Evolutionary conservation across 192 early-diverging fungal species (phyloP).

Genomic region (Podila epicladia): DNA sequence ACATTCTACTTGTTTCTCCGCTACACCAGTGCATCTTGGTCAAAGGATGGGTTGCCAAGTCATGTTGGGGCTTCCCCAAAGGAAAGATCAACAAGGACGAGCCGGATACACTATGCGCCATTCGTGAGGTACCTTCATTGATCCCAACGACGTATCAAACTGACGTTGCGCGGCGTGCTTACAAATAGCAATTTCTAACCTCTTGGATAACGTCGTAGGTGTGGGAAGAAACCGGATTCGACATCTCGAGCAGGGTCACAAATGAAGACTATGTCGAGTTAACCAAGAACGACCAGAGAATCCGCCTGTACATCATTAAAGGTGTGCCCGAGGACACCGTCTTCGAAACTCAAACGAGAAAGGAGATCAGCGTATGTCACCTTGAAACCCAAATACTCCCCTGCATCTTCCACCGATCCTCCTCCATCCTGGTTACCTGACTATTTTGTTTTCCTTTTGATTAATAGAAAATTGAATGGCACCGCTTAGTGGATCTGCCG

Average conservation of each 20-base stretch:
- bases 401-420: neutral
- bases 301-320: constrained; percentile 90
- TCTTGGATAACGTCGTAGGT: constrained; percentile 59
- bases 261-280: constrained; percentile 88
- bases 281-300: constrained; percentile 89
- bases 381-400: neutral
- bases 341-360: constrained; percentile 87
- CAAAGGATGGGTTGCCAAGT: constrained; percentile 88
- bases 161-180: no score
- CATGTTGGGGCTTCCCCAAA: constrained; percentile 98
- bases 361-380: constrained; percentile 89
- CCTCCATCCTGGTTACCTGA: neutral
- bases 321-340: constrained; percentile 84
- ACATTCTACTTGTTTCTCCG: neutral
- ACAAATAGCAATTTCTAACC: neutral
- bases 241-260: constrained; percentile 74
- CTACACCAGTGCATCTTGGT: constrained; percentile 79
- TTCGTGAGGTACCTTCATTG: constrained; percentile 77
- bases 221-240: constrained; percentile 95
- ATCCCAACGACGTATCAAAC: neutral
- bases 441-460: constrained; percentile 2
- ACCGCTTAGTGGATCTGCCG: constrained; percentile 71
- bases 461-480: constrained; percentile 72
- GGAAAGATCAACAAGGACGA: constrained; percentile 99
- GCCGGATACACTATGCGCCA: constrained; percentile 84